Evolutionary conservation across 768 basidiomycete genomes (phyloP).

Genomic region (Lanmaoa rubissima): DNA sequence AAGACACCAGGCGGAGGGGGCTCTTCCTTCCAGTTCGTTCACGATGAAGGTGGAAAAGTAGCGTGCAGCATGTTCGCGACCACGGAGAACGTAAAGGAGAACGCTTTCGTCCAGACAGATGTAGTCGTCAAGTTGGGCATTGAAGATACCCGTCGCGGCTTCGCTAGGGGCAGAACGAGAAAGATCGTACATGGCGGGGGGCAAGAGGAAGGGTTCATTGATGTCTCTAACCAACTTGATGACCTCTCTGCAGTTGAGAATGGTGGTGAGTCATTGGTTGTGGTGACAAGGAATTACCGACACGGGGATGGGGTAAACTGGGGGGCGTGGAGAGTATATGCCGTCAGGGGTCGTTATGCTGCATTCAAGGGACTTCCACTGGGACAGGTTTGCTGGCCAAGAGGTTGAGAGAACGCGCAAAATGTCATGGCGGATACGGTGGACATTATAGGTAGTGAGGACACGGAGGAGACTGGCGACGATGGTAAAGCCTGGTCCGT

Average conservation of each 20-base stretch:
- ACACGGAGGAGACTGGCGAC: conserved; percentile 59
- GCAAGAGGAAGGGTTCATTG: conserved; percentile 55
- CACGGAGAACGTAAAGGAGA: conserved; percentile 58
- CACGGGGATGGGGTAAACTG: conserved; percentile 66
- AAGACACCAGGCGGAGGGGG: conserved; percentile 48
- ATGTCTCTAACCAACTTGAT: conserved; percentile 65
- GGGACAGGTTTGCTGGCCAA: conserved; percentile 62
- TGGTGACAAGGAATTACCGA: conserved; percentile 33
- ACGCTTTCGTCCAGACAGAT: conserved; percentile 46
- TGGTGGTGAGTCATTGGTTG: conserved; percentile 6
- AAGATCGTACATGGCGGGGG: conserved; percentile 79
- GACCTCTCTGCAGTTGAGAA: conserved; percentile 44
- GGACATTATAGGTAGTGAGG: conserved; percentile 61
- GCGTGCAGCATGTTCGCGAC: conserved; percentile 69
- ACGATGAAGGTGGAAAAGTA: conserved; percentile 78
- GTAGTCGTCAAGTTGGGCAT: conserved; percentile 37
- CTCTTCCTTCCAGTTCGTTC: conserved; percentile 67
- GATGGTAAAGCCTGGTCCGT: conserved; percentile 46
- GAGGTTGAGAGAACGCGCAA: conserved; percentile 47
- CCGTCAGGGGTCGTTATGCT: conserved; percentile 48
- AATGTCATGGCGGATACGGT: conserved; percentile 55
- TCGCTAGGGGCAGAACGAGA: conserved; percentile 66
- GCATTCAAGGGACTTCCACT: conserved; percentile 70
- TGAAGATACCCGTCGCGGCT: conserved; percentile 51
- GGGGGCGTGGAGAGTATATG: conserved; percentile 53